phyloP scores from a whole-genome alignment of 306 rosid genomes.

The cucumber (Cucumis sativus) region Cucumber_9930_V3 NC_026661.2:5151501-5152000 shows the following conservation, averaged over 20 bases:
- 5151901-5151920: too few relatives aligned
- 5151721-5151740: constrained; percentile 25
- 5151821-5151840: constrained; percentile 30
- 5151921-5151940: too few relatives aligned
- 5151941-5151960: too few relatives aligned
- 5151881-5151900: too few relatives aligned
- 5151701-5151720: constrained; percentile 30
- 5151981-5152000: too few relatives aligned
- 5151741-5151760: neutral
- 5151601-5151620: constrained; percentile 38
- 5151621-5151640: constrained; percentile 36
- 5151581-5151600: constrained; percentile 1
- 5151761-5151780: neutral
- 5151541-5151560: constrained; percentile 26
- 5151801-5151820: neutral
- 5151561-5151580: constrained; percentile 9
- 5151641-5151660: constrained; percentile 17
- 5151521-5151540: neutral
- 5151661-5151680: constrained; percentile 21
- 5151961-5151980: too few relatives aligned
- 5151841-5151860: constrained; percentile 23
- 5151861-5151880: too few relatives aligned
- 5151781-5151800: neutral
- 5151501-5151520: too few relatives aligned
- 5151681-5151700: constrained; percentile 32